These are phyloP conservation scores for Aspergillus incahuasiensis DNA, from an alignment of 495 filamentous ascomycete genomes.

Conservation along the genomic window DNA sequence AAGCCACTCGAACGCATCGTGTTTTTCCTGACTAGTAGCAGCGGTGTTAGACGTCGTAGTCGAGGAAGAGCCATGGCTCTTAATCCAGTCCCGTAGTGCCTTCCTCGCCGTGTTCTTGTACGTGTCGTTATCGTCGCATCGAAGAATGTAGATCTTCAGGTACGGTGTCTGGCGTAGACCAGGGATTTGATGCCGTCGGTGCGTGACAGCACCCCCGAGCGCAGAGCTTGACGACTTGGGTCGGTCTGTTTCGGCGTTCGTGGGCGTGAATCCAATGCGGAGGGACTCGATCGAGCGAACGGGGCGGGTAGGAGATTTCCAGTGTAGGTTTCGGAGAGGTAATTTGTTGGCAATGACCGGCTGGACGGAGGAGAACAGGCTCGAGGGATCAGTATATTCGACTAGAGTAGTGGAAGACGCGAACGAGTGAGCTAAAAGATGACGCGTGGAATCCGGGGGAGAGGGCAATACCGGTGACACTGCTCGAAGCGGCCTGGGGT, in stretches of 20 bases:
- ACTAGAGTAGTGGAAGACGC: conserved; percentile 24
- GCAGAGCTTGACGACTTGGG: conserved; percentile 35
- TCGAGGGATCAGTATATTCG: conserved; percentile 83
- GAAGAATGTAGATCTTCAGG: conserved; percentile 80
- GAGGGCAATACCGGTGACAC: conserved; percentile 43
- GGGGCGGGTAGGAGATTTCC: conserved; percentile 90
- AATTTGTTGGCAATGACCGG: conserved; percentile 70
- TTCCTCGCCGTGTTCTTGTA: conserved; percentile 79
- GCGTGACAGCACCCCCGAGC: conserved; percentile 36
- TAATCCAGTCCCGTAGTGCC: conserved; percentile 86
- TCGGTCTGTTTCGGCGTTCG: conserved; percentile 29
- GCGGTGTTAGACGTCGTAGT: conserved; percentile 36
- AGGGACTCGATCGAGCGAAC: conserved; percentile 88
- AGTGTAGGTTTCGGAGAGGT: conserved; percentile 89
- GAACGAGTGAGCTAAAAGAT: background rate
- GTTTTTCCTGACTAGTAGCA: conserved; percentile 61
- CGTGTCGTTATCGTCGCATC: conserved; percentile 90
- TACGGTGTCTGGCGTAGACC: conserved; percentile 92
- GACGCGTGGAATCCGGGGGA: background rate
- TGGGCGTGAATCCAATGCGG: conserved; percentile 77
- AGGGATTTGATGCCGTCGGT: conserved; percentile 90
- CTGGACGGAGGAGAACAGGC: conserved; percentile 76
- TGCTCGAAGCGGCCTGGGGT: conserved; percentile 42
- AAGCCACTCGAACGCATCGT: conserved; percentile 97
- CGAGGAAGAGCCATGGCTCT: conserved; percentile 57